Evolutionary conservation across 352 stramenopile species (phyloP).

Genomic region (Phytophthora cajani): DNA sequence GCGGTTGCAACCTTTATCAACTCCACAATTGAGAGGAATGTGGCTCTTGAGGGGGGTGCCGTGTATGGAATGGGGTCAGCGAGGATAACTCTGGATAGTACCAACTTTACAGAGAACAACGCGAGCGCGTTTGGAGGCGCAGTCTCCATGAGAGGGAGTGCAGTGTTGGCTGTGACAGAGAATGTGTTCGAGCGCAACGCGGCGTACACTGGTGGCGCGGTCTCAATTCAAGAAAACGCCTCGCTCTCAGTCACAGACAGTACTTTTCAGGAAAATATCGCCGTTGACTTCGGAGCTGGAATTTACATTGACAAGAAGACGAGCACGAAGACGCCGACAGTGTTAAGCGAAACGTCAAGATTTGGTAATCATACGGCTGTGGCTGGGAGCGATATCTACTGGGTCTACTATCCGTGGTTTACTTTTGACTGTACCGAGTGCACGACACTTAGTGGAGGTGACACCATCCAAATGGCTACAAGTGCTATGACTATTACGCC

Average conservation of each 20-base stretch:
- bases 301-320: slow-evolving; percentile 57
- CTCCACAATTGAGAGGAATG: slow-evolving; percentile 45
- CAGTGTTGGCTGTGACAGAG: slow-evolving; percentile 21
- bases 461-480: slow-evolving; percentile 30
- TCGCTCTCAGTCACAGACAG: slow-evolving; percentile 32
- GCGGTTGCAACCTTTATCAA: slow-evolving; percentile 42
- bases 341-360: slow-evolving; percentile 10
- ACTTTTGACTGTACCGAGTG: slow-evolving; percentile 47
- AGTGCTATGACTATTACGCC: slow-evolving; percentile 48
- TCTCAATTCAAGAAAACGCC: slow-evolving; percentile 51
- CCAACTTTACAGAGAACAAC: slow-evolving; percentile 30
- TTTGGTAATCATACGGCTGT: slow-evolving; percentile 52
- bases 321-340: slow-evolving; percentile 10
- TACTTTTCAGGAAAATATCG: slow-evolving; percentile 49
- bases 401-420: slow-evolving; percentile 59
- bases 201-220: slow-evolving; percentile 56
- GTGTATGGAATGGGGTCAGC: slow-evolving; percentile 54
- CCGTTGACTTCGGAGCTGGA: slow-evolving; percentile 57
- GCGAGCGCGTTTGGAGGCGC: slow-evolving; percentile 58
- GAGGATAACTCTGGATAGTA: slow-evolving; percentile 25
- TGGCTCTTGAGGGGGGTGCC: slow-evolving; percentile 51
- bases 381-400: slow-evolving; percentile 63
- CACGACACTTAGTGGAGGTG: slow-evolving; percentile 8
- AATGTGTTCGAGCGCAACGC: slow-evolving; percentile 41
- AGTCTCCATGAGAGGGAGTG: slow-evolving; percentile 38